These are phyloP conservation scores for Fraxinus floribunda DNA, from an alignment of 305 asterid species.

Conservation along the genomic window DNA sequence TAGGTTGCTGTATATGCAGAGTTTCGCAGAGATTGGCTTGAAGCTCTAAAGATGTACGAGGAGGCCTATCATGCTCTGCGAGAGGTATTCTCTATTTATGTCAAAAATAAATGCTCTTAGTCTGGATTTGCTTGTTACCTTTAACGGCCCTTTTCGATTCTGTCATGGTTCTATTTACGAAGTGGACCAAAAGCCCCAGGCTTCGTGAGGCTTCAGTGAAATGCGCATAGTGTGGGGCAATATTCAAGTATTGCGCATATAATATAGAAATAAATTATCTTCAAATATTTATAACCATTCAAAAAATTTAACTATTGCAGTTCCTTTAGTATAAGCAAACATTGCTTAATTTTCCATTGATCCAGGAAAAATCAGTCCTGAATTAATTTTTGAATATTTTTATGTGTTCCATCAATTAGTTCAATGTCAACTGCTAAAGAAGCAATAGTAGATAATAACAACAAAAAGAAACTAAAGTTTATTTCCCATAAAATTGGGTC, in stretches of 20 bases:
- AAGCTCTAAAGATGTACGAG: constrained; percentile 79
- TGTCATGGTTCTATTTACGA: constrained; percentile 10
- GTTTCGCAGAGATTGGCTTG: constrained; percentile 91
- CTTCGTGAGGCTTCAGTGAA: neutral
- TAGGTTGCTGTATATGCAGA: constrained; percentile 92
- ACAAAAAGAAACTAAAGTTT: neutral
- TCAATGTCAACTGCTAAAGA: neutral
- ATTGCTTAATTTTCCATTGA: neutral
- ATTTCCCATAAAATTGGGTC: neutral
- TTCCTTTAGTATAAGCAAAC: neutral
- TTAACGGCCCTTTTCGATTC: constrained; percentile 7
- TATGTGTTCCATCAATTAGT: neutral
- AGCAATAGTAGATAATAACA: neutral
- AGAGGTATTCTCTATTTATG: constrained; percentile 52
- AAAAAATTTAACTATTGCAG: neutral
- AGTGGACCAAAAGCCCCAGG: neutral
- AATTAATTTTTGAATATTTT: neutral
- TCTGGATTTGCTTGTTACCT: constrained; percentile 17
- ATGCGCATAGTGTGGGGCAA: neutral
- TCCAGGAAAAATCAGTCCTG: neutral
- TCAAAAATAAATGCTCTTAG: constrained; percentile 16
- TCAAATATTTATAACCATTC: neutral
- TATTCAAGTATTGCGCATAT: neutral
- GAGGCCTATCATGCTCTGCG: constrained; percentile 82
- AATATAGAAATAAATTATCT: neutral